Percentiles rank a stretch among this genome's conserved stretches.
Conservation (phyloP, 768 basidiomycete species). For the Terana coerulea region DNA sequence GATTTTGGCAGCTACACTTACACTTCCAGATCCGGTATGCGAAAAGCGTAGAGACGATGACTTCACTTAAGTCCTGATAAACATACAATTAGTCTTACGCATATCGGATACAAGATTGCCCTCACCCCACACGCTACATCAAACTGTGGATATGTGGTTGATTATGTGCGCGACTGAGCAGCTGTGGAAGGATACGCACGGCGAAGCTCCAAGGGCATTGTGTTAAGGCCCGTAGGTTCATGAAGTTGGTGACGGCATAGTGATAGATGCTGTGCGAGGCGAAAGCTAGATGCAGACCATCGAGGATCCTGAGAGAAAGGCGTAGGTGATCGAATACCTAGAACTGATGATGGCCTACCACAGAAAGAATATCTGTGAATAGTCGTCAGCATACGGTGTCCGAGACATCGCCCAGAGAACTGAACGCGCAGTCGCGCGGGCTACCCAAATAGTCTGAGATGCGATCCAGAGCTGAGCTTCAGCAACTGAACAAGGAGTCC, state of each 20-base stretch:
- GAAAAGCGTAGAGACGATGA: neutral
- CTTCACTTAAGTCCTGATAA: neutral
- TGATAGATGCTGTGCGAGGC: neutral
- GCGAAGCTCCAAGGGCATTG: neutral
- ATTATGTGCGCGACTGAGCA: too few species aligned
- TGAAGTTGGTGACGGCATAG: neutral
- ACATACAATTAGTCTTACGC: neutral
- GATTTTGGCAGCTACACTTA: neutral
- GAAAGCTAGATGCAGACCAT: neutral
- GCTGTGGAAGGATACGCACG: neutral
- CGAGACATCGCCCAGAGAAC: neutral
- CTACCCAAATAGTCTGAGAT: neutral
- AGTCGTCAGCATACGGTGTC: neutral
- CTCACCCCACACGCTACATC: neutral
- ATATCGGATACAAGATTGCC: neutral
- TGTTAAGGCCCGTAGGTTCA: neutral
- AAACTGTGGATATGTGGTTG: too few species aligned
- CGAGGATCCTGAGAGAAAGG: neutral
- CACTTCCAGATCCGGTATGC: neutral
- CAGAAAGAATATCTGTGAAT: conserved; percentile 1
- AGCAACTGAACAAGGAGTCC: neutral
- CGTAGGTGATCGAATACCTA: neutral
- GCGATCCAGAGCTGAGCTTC: neutral
- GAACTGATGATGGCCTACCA: neutral
- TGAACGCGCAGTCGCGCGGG: neutral